Percentiles rank a stretch among this genome's conserved stretches.
These are phyloP conservation scores for Canavalia gladiata DNA, from an alignment of 306 rosid species.

Conservation along the genomic window DNA sequence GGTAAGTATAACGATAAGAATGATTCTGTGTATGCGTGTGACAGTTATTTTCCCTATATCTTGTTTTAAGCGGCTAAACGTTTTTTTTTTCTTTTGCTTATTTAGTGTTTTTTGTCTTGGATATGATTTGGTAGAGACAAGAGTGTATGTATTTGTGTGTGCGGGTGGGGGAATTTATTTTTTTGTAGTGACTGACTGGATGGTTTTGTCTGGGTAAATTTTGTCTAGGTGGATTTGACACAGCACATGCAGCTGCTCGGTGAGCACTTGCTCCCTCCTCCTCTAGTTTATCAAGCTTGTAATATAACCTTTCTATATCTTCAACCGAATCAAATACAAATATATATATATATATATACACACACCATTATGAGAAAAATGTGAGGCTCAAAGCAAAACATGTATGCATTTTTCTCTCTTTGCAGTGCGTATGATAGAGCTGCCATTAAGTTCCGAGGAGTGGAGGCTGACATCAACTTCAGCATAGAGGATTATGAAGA, in stretches of 20 bases:
- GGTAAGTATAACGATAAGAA: constrained; percentile 61
- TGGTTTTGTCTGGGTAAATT: constrained; percentile 57
- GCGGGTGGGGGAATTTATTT: constrained; percentile 39
- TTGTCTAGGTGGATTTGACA: constrained; percentile 97
- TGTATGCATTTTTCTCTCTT: constrained; percentile 18
- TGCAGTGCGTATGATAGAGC: constrained; percentile 99
- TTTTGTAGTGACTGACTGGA: constrained; percentile 51
- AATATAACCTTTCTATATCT: constrained; percentile 28
- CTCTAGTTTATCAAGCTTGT: constrained; percentile 38
- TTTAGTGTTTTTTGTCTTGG: constrained; percentile 28
- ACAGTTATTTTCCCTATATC: constrained; percentile 39
- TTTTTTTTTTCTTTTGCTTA: not conserved
- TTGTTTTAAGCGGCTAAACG: constrained; percentile 30
- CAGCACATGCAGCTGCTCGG: constrained; percentile 99
- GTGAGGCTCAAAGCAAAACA: not conserved
- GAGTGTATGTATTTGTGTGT: constrained; percentile 17
- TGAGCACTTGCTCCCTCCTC: constrained; percentile 51
- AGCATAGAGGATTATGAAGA: constrained; percentile 92
- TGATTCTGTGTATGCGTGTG: constrained; percentile 7
- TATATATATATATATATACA: not conserved
- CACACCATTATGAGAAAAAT: not conserved
- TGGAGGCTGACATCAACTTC: constrained; percentile 95
- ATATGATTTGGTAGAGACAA: constrained; percentile 49
- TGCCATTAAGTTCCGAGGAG: constrained; percentile 94
- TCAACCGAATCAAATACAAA: constrained; percentile 27